Base-by-base conservation (phyloP, 2,329 filamentous ascomycete species). In the Cercospora janseana region DNA sequence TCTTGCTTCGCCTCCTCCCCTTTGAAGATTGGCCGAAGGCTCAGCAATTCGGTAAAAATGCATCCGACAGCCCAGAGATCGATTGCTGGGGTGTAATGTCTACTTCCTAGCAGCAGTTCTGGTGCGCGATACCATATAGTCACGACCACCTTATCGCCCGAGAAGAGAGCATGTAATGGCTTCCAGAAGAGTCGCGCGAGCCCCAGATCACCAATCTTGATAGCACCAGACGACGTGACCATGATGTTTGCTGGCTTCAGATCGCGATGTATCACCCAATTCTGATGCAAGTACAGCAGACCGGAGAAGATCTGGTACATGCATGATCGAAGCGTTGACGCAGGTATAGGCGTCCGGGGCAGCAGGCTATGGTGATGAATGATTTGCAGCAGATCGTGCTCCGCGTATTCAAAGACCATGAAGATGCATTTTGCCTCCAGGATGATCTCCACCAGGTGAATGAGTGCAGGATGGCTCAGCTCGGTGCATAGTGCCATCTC, bases 1-100 rank as follows among this genome's bases (percentile, higher is more conserved):
- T 98, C 93, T 87, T 97, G 96, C 72, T 98, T 98, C 12, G 93
- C 93, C 70, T 98, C 93, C 66, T 98, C 93, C 0, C 93, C 93
- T 67, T 98, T 98, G 70, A 98, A 98, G 47, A 98, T 97, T 0
- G 93, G 93, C 1, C 92, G 80, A 3, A 98, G 74, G 1, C 88
- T 91, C 0, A 98, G 74, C 2, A 98, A 76, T 69, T 98, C 93
- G 2, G 93, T 93, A 65, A 98, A 97, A 63, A 98, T 98, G 69
- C 93, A 98, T 1, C 93, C 93, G 1, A 98, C 84, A 2, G 93
- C 93, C 93, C 93, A 98, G 70, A 97, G 83, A 69, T 98, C 93
- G 58, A 98, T 89, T 16, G 93, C 92, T 0, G 93, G 91, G 0
- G 93, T 97, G 72, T 98, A 98, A 69, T 98, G 93, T n/a, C 88